Evolutionary conservation across 331 rosid species (phyloP), one percentile per base, ranked within the genome.

Genomic region (Rhamnella rubrinervis): DNA sequence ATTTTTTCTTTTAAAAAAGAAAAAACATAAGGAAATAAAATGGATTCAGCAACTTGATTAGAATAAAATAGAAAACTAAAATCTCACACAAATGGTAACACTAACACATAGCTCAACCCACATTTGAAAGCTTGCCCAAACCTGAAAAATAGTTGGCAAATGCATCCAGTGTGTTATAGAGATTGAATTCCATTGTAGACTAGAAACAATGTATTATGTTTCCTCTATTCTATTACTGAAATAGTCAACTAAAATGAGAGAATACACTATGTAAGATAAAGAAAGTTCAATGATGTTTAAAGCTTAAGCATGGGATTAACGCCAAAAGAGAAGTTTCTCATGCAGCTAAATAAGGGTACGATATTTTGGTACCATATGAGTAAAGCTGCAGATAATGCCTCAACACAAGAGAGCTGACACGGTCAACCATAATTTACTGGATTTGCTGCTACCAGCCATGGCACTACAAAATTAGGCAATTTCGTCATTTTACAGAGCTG

Each of bases 371-470:
- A 91, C 98, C 98, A 91, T 85, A 95, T 95, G 71, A 74, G 69
- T 79, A 95, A 78, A 75, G 97, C 98, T 4, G 97, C 98, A 67
- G 98, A 88, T 80, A 95, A 86, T 52, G 98, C 98, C 92, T 95
- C 98, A 63, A 95, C 98, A 66, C 98, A 95, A 55, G 98, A 95
- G 51, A 95, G 89, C 75, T 95, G 76, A 71, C 98, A 95, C 17
- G 98, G 98, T 62, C 93, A 88, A 55, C 98, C 98, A 78, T 95
- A 95, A 61, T 91, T 91, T 70, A 95, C 89, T 15, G 98, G 97
- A 85, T 95, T 95, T 64, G 96, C 98, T 35, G 98, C 98, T 72
- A 91, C 93, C 62, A 95, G 85, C 98, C 98, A 89, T 31, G 97
- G 96, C 80, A 95, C 98, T 95, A 84, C 82, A 82, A 66, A 62